A percentile compares a stretch with the other conserved stretches of the same genome.
Evolutionary conservation across 148 eudicot genomes (phyloP).

Genomic region (Nepenthes mirabilis): DNA sequence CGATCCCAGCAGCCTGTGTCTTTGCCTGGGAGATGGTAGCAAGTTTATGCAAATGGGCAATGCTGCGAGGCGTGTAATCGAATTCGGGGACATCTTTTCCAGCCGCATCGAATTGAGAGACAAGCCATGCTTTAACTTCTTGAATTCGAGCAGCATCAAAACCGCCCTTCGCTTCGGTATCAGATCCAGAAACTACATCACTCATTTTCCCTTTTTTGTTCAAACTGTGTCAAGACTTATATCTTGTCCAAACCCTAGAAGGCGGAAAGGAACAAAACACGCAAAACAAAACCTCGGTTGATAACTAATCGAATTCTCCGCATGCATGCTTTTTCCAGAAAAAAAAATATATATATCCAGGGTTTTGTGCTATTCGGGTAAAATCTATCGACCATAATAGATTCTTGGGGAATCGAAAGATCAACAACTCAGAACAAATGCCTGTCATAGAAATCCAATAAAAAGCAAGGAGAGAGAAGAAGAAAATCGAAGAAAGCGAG

Average conservation of each 20-base stretch:
- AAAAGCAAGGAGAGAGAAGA: too few relatives aligned
- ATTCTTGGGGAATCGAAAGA: too few relatives aligned
- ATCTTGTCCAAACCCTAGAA: neutral
- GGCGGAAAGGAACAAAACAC: neutral
- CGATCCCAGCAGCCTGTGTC: constrained; percentile 82
- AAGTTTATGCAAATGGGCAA: constrained; percentile 73
- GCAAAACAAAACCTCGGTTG: too few relatives aligned
- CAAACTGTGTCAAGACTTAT: too few relatives aligned
- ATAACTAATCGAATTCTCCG: too few relatives aligned
- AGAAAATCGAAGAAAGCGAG: too few relatives aligned
- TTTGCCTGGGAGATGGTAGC: constrained; percentile 82
- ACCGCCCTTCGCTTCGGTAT: constrained; percentile 36
- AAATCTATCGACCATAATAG: too few relatives aligned
- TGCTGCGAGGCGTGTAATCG: constrained; percentile 79
- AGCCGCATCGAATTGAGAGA: constrained; percentile 64
- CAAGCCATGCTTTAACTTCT: constrained; percentile 88
- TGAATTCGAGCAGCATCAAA: constrained; percentile 74
- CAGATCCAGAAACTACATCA: constrained; percentile 38
- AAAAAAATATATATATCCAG: too few relatives aligned
- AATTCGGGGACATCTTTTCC: constrained; percentile 93
- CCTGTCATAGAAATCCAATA: too few relatives aligned
- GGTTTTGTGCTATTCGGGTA: too few relatives aligned
- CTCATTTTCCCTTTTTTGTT: constrained; percentile 33
- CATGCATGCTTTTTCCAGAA: too few relatives aligned
- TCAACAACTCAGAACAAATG: too few relatives aligned